These are phyloP conservation scores for Cystofilobasidium bisporidii DNA, from an alignment of 768 basidiomycete genomes.

Conservation along the genomic window DNA sequence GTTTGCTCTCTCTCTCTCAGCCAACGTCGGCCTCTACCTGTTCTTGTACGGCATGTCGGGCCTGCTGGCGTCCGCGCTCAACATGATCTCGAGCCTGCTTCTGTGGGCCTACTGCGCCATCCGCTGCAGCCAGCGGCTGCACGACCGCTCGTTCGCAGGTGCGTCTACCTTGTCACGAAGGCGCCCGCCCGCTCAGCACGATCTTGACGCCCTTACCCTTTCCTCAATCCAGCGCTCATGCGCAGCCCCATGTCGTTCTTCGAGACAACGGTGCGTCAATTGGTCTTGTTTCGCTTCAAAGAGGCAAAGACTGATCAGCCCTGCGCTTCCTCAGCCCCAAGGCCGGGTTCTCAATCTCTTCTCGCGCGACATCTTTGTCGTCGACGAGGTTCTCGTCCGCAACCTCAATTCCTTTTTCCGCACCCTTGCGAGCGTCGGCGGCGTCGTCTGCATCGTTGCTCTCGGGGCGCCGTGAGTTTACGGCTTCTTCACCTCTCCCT, in stretches of 20 bases:
- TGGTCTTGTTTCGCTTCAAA: too few species aligned
- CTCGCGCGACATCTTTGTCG: conserved; percentile 67
- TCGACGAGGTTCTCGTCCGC: conserved; percentile 27
- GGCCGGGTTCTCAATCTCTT: conserved; percentile 73
- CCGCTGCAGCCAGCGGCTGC: conserved; percentile 61
- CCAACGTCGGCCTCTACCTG: conserved; percentile 45
- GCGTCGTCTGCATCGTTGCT: conserved; percentile 57
- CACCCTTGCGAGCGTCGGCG: conserved; percentile 44
- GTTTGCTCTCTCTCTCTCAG: too few species aligned
- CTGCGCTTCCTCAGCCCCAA: conserved; percentile 2
- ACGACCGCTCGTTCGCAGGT: conserved; percentile 48
- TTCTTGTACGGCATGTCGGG: conserved; percentile 61
- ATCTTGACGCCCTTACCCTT: neutral
- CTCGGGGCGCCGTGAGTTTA: conserved; percentile 55
- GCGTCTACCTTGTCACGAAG: too few species aligned
- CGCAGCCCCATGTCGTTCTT: conserved; percentile 79
- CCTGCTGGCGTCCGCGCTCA: conserved; percentile 49
- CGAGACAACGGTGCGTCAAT: conserved; percentile 64
- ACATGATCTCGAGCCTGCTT: conserved; percentile 52
- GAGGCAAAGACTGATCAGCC: too few species aligned
- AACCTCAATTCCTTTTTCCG: conserved; percentile 48
- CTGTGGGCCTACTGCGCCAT: conserved; percentile 71
- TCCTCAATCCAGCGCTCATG: conserved; percentile 50
- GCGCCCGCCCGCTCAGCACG: too few species aligned
- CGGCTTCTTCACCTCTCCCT: too few species aligned